A percentile compares a stretch with the other conserved stretches of the same genome.
Evolutionary conservation across 805 yeast genomes (phyloP).

Genomic region (Saccharomyces mikatae): DNA sequence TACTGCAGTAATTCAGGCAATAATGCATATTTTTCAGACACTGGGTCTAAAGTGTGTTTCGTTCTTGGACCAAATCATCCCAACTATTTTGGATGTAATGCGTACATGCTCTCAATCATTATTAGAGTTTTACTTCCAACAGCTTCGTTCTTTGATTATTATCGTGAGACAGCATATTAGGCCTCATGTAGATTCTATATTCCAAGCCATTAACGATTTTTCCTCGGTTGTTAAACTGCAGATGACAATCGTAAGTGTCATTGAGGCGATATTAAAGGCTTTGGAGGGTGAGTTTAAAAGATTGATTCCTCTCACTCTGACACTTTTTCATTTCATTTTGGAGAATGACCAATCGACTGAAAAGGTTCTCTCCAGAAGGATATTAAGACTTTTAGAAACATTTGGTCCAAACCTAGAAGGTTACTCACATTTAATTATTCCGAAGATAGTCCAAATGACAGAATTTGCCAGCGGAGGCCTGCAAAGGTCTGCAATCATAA

Average conservation of each 20-base stretch:
- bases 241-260: constrained; percentile 62
- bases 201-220: constrained; percentile 60
- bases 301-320: constrained; percentile 65
- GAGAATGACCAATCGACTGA: constrained; percentile 58
- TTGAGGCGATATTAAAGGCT: constrained; percentile 75
- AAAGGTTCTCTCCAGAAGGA: constrained; percentile 54
- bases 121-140: constrained; percentile 80
- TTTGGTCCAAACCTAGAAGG: constrained; percentile 84
- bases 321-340: constrained; percentile 61
- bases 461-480: constrained; percentile 53
- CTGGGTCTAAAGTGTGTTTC: constrained; percentile 81
- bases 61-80: constrained; percentile 75
- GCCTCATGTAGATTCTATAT: constrained; percentile 65
- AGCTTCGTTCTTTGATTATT: constrained; percentile 62
- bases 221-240: constrained; percentile 55
- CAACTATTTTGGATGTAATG: constrained; percentile 77
- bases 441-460: constrained; percentile 68
- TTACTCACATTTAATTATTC: constrained; percentile 71
- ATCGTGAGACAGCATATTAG: constrained; percentile 87
- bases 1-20: constrained; percentile 81
- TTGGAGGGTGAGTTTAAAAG: constrained; percentile 85
- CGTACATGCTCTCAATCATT: constrained; percentile 63
- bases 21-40: constrained; percentile 79
- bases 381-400: constrained; percentile 70
- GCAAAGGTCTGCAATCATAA: constrained; percentile 63